Evolutionary conservation across 768 basidiomycete genomes (phyloP).

Genomic region (Chalciporus piperatus): DNA sequence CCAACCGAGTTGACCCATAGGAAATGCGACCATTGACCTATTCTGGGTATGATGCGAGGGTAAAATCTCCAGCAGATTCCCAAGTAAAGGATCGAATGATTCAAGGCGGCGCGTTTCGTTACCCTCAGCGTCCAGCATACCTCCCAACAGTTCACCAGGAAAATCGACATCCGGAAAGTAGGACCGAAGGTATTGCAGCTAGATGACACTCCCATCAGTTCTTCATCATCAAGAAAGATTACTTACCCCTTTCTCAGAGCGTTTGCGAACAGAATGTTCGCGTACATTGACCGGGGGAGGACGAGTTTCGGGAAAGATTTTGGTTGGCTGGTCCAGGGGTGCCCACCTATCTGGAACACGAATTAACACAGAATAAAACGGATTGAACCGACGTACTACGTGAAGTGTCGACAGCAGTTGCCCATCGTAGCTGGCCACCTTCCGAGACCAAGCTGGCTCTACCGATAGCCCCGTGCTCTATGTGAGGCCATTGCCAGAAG

Average conservation of each 20-base stretch:
- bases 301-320: conserved; percentile 61
- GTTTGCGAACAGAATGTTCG: conserved; percentile 40
- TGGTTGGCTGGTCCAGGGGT: conserved; percentile 31
- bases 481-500: conserved; percentile 45
- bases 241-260: conserved; percentile 66
- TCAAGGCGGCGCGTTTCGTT: conserved; percentile 32
- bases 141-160: conserved; percentile 61
- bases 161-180: conserved; percentile 73
- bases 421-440: conserved; percentile 51
- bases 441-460: conserved; percentile 52
- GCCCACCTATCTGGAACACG: conserved; percentile 30
- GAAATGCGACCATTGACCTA: conserved; percentile 48
- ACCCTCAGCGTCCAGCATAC: conserved; percentile 50
- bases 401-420: conserved; percentile 35
- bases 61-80: conserved; percentile 50
- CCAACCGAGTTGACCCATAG: conserved; percentile 56
- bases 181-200: conserved; percentile 74
- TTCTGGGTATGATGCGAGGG: conserved; percentile 25
- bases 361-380: conserved; percentile 4
- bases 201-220: neutral
- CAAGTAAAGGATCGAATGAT: conserved; percentile 55
- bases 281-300: conserved; percentile 32
- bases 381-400: conserved; percentile 18
- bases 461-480: conserved; percentile 56
- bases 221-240: neutral